Base-by-base conservation (phyloP, 2,329 filamentous ascomycete genomes). In the Penicillium frequentans region DNA sequence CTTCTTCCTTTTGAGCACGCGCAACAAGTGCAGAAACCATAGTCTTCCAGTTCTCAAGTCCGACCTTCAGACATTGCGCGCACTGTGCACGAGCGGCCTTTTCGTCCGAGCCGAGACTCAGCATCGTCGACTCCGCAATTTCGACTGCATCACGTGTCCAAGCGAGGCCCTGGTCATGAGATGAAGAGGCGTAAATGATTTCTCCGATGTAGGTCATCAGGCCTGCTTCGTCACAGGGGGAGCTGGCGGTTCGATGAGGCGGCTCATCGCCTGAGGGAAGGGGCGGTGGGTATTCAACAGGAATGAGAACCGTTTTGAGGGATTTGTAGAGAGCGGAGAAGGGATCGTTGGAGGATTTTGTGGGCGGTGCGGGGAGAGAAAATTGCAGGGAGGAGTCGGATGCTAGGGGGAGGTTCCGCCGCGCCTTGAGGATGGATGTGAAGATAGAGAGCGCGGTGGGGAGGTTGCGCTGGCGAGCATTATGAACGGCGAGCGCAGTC, bases 61-160 rank as follows among this genome's bases (percentile, higher is more conserved):
- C 90, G 2, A 89, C 86, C 56, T 84, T 79, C 6, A 96, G 82
- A 69, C 93, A 97, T 64, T 93, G 84, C 33, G 84, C 84, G 70
- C 93, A 96, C 39, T 84, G 86, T 60, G 83, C 82, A 63, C 79
- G 81, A 5, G 81, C 80, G 6, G 71, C 73, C 16, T 54, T 54
- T 51, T 70, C 65, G 4, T 72, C 63, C 54, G 66, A 57, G 60
- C 68, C 63, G 54, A 75, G 58, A 61, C 77, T 64, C 52, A 69
- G 66, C 9, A 75, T 74, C 66, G 86, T 86, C 59, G 87, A 82
- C 74, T 93, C 92, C 3, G 92, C 89, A 1, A 90, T 78, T 64
- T 93, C 89, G 31, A 96, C 91, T 26, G 89, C 92, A 61, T 96
- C 91, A 54, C 91, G 85, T 1, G 93, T 96, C 93, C 93, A 98